Conservation (phyloP, 164 flowering plant genomes). For the Annona cherimola region DNA sequence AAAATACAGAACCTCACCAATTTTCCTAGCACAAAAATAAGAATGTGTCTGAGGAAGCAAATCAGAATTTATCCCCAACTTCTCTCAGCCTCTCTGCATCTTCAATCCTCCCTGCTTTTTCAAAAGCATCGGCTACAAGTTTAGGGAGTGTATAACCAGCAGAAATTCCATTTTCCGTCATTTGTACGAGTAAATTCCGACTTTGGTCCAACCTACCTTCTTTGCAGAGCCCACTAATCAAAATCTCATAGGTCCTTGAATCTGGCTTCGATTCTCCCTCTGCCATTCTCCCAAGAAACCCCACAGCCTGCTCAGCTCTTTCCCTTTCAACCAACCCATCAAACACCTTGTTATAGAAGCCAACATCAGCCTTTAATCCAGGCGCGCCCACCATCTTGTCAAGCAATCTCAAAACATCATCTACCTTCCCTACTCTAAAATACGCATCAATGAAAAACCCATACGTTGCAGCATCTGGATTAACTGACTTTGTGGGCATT, state of each 20-base stretch:
- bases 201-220: constrained; percentile 34
- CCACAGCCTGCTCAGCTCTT: constrained; percentile 42
- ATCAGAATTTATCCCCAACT: constrained; percentile 6
- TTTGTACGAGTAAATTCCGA: constrained; percentile 37
- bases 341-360: constrained; percentile 44
- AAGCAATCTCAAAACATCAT: constrained; percentile 42
- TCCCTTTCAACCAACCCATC: constrained; percentile 41
- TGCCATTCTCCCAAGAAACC: constrained; percentile 50
- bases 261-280: constrained; percentile 72
- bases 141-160: constrained; percentile 36
- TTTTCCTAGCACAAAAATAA: too few relatives aligned
- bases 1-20: too few relatives aligned
- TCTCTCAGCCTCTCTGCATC: constrained; percentile 44
- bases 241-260: constrained; percentile 43
- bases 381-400: constrained; percentile 5
- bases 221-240: constrained; percentile 44
- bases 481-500: constrained; percentile 37
- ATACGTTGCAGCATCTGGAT: constrained; percentile 48
- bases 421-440: constrained; percentile 41
- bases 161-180: constrained; percentile 43
- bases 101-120: constrained; percentile 41
- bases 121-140: constrained; percentile 37
- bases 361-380: constrained; percentile 1
- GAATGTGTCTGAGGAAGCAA: neutral
- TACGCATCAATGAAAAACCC: constrained; percentile 54